phyloP scores from a whole-genome alignment of 2,329 filamentous ascomycete genomes.

The Aspergillus neoniger region DNA sequence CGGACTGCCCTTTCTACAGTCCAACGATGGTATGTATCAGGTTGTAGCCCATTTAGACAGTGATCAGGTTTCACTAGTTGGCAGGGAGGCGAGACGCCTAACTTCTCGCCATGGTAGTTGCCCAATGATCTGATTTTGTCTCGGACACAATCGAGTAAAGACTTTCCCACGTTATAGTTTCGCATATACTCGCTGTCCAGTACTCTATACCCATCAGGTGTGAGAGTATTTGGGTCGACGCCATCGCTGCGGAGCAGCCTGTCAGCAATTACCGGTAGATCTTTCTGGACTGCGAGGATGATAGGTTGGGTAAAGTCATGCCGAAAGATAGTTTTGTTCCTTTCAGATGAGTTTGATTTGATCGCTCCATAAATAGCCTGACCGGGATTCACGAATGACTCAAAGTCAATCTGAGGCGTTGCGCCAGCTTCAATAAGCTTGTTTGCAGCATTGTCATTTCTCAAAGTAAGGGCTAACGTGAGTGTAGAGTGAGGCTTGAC shows the following conservation, averaged over 20 bases:
- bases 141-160: constrained; percentile 64
- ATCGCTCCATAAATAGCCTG: constrained; percentile 1
- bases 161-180: constrained; percentile 20
- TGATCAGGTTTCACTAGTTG: constrained; percentile 45
- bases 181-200: background rate
- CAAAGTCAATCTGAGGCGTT: constrained; percentile 60
- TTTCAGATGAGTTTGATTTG: constrained; percentile 46
- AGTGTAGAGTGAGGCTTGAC: constrained; percentile 53
- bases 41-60: constrained; percentile 50
- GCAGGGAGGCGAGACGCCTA: constrained; percentile 12
- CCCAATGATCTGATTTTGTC: constrained; percentile 54
- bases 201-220: constrained; percentile 36
- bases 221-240: constrained; percentile 65
- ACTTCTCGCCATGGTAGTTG: constrained; percentile 44
- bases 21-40: constrained; percentile 65
- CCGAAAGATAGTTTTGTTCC: constrained; percentile 54
- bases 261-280: constrained; percentile 56
- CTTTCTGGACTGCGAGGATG: constrained; percentile 58
- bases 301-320: constrained; percentile 63
- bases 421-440: constrained; percentile 68
- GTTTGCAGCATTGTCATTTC: constrained; percentile 56
- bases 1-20: constrained; percentile 45
- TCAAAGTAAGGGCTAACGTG: constrained; percentile 58
- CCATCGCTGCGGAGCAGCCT: constrained; percentile 62
- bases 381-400: constrained; percentile 39